Evolutionary conservation across 352 stramenopile species (phyloP), one percentile per base, ranked within the genome.

Genomic region (Albugo laibachii): DNA sequence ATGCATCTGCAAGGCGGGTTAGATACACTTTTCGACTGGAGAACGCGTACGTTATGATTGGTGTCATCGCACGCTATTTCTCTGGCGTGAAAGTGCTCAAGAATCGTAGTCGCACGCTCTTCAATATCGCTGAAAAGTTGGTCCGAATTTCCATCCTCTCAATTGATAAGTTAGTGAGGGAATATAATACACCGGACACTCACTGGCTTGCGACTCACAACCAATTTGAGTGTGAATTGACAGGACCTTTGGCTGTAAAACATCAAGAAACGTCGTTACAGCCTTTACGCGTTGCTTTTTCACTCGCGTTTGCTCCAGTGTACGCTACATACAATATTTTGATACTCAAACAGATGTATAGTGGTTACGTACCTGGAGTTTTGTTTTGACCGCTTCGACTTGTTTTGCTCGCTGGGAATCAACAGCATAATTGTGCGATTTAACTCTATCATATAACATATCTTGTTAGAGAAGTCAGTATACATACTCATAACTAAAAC

Each of bases 361-460:
- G n/a, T n/a, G n/a, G n/a, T n/a, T n/a, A 40, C 38, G 19, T 11
- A 65, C 59, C 56, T 84, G 66, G 0, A 83, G 48, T 15, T 75
- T 69, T 5, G 62, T 55, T 11, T 82, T 79, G 3, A 89, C 60
- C 11, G 53, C 60, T 58, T 85, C 70, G 41, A 84, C 76, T 13
- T 74, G 71, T 40, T 84, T 81, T 57, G 80, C 71, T 11, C 70
- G 63, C 51, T 89, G 73, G 14, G 82, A 77, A 45, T 86, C 69
- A 3, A 78, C 67, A 13, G 73, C 79, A 42, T 89, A 73, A 24
- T 89, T 89, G 37, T 72, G 65, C 27, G 83, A 72, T 46, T 89
- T 89, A 18, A 89, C 48, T 40, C 76, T 89, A 37, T 10, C 19
- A 34, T 45, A 0, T 47, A 47, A 43, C 38, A 8, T 43, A 10